phyloP scores from a whole-genome alignment of 345 rosid species.

The Mallotus nudiflorus region DNA sequence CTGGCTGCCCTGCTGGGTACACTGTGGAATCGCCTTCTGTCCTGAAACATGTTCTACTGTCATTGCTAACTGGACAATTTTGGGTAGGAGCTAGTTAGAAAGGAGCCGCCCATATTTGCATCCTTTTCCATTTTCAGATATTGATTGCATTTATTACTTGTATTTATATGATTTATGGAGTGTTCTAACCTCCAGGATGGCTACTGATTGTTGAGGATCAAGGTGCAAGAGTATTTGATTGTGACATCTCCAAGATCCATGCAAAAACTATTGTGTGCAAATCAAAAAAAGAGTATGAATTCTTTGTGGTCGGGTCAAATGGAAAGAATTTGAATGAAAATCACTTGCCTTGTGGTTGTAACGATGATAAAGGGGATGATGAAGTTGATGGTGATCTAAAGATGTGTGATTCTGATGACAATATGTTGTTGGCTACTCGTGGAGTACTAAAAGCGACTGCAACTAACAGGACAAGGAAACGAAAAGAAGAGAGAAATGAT shows the following conservation, averaged over 20 bases:
- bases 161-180: constrained; percentile 9
- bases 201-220: constrained; percentile 55
- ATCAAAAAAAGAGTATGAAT: constrained; percentile 38
- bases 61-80: constrained; percentile 13
- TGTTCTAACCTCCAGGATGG: constrained; percentile 54
- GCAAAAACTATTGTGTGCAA: constrained; percentile 46
- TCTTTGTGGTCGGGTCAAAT: constrained; percentile 8
- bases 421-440: constrained; percentile 16
- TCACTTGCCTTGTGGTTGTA: not conserved
- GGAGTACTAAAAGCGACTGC: constrained; percentile 21
- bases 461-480: constrained; percentile 52
- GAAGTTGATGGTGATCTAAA: constrained; percentile 26
- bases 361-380: constrained; percentile 10
- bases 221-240: constrained; percentile 57
- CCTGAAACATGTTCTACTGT: constrained; percentile 12
- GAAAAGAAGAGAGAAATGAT: constrained; percentile 51
- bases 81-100: constrained; percentile 16
- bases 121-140: not conserved
- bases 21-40: constrained; percentile 11
- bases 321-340: constrained; percentile 20
- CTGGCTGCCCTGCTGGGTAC: constrained; percentile 22
- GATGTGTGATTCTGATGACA: constrained; percentile 37
- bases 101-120: constrained; percentile 10
- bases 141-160: not conserved
- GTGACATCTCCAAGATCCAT: constrained; percentile 44